Evolutionary conservation across 441 rosid species (phyloP), one percentile per base, ranked within the genome.

Genomic region (Euphorbia corollata): DNA sequence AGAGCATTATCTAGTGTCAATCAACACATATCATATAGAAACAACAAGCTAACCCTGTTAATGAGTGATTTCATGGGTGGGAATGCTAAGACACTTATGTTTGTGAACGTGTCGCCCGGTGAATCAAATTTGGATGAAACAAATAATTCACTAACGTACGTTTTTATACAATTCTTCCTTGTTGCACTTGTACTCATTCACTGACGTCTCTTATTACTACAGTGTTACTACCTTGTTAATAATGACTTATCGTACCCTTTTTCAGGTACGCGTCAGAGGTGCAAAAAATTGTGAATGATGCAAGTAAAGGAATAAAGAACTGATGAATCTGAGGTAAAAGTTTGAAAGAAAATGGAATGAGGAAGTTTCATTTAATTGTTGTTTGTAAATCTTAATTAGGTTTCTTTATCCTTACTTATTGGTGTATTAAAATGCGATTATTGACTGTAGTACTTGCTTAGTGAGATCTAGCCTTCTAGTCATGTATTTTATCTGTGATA

Each of bases 11-110:
- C 98, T 48, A 79, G 97, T 7, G 87, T 89, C 36, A 75, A 85
- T 71, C 99, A 88, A 70, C 98, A 94, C 68, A 88, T 91, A 62
- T 98, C 99, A 12, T 94, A 94, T 48, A 82, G 98, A 61, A 94
- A 94, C 74, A 98, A 94, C 85, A 94, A 94, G 73, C 63, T 94
- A 69, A 94, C 98, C 0, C 88, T 94, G 99, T 70, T 94, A 74
- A 91, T 94, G 98, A 91, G 97, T 32, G 99, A 94, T 80, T 94
- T 98, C 34, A 87, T 94, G 2, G 99, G 99, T 30, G 99, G 99
- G 58, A 94, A 94, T 80, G 99, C 99, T 0, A 94, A 94, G 78
- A 94, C 98, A 1, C 90, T 91, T 38, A 94, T 91, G 99, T 91
- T 94, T 47, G 99, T 94, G 24, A 94, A 89, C 34, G 91, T 88